These are phyloP conservation scores for Puccinia polysora DNA, from an alignment of 1,284 basidiomycete genomes.

Conservation along the genomic window DNA sequence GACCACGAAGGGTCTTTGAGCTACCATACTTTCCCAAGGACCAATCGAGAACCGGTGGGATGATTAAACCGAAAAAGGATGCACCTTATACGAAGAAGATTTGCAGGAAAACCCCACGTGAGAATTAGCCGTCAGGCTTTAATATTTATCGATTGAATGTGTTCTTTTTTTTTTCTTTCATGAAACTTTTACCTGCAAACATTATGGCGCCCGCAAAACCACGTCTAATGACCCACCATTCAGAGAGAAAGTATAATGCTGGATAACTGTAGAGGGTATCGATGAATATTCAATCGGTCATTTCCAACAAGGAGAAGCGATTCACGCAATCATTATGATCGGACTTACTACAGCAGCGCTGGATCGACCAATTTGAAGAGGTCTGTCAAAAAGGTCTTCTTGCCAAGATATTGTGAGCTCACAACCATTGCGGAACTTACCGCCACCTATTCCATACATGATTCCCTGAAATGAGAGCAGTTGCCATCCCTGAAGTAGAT, in stretches of 20 bases:
- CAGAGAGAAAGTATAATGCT: conserved; percentile 28
- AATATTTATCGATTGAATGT: too few species aligned
- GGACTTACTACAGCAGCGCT: conserved; percentile 17
- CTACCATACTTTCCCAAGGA: conserved; percentile 33
- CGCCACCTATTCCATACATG: conserved; percentile 19
- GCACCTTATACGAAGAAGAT: not conserved
- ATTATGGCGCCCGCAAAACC: conserved; percentile 21
- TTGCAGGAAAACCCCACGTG: not conserved
- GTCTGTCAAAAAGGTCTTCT: not conserved
- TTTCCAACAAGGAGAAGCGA: not conserved
- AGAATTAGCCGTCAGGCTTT: too few species aligned
- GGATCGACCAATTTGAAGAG: not conserved
- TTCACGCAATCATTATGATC: not conserved
- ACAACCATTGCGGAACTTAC: not conserved
- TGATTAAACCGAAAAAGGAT: conserved; percentile 23
- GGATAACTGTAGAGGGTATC: conserved; percentile 2
- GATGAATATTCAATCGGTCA: not conserved
- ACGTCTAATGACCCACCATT: conserved; percentile 33
- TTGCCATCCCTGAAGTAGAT: conserved; percentile 15
- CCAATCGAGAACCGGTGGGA: conserved; percentile 27
- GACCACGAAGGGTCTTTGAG: conserved; percentile 10
- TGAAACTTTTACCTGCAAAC: conserved; percentile 25
- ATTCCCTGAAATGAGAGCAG: conserved; percentile 18
- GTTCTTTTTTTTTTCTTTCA: too few species aligned
- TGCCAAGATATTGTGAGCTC: not conserved